Conservation (phyloP, 805 yeast species). For the Pichia cabralensis region DNA sequence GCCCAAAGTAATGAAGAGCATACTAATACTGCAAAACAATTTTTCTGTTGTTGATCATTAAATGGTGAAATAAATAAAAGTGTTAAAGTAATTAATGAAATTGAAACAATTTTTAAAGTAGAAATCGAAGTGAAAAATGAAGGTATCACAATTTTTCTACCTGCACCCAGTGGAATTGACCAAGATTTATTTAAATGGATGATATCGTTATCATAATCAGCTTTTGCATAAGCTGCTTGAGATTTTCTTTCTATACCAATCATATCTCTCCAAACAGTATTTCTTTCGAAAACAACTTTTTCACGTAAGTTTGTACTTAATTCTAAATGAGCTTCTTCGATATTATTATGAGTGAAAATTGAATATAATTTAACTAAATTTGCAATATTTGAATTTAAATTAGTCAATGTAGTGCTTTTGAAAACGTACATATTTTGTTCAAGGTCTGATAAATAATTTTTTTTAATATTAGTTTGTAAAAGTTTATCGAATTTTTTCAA, state of each 20-base stretch:
- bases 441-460: conserved; percentile 43
- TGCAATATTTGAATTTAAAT: conserved; percentile 45
- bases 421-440: conserved; percentile 46
- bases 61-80: conserved; percentile 49
- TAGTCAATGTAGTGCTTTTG: conserved; percentile 33
- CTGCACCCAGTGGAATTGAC: conserved; percentile 22
- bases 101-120: conserved; percentile 35
- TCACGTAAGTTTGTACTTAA: conserved; percentile 59
- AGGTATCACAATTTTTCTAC: conserved; percentile 24
- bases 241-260: conserved; percentile 81
- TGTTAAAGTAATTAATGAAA: conserved; percentile 37
- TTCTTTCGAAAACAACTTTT: conserved; percentile 94
- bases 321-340: conserved; percentile 34
- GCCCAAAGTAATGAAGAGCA: conserved; percentile 91
- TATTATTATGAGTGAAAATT: conserved; percentile 29
- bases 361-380: conserved; percentile 29
- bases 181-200: conserved; percentile 14
- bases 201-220: conserved; percentile 3
- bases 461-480: conserved; percentile 48
- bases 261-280: conserved; percentile 96
- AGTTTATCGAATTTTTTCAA: conserved; percentile 89
- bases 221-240: conserved; percentile 51
- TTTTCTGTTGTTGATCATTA: conserved; percentile 50
- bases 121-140: conserved; percentile 29
- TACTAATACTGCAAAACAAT: conserved; percentile 76